Base-by-base conservation (phyloP, 345 rosid genomes). In the Salix koriyanagi region DNA sequence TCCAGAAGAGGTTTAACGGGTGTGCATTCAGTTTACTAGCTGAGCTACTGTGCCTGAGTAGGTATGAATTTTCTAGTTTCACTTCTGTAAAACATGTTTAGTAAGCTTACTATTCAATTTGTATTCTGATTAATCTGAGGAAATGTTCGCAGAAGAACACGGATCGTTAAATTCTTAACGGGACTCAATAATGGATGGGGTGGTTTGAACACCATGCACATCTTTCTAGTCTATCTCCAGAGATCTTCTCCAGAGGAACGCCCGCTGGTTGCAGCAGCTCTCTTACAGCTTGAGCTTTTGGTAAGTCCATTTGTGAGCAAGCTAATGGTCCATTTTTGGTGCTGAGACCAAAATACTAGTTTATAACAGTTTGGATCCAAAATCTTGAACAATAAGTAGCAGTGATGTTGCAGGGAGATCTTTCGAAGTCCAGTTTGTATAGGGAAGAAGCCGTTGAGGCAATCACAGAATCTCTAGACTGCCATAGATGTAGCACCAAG, bases 391-490 rank as follows among this genome's bases (percentile, higher is more conserved):
- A 74, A 77, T 73, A 62, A 76, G 23, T 70, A 65, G 77, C 80
- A 80, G 86, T 75, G 69, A 65, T 75, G 76, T 82, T 84, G 85
- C 88, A 90, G 92, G 91, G 80, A 65, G 91, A 89, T 83, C 83
- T 82, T 50, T 68, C 70, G 65, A 82, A 83, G 79, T 70, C 81
- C 79, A 91, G 92, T 37, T 46, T 88, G 1, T 89, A 87, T 70
- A 80, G 89, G 79, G 92, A 89, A 76, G 94, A 91, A 76, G 94
- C 92, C 10, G 46, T 91, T 12, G 92, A 89, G 67, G 90, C 81
- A 19, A 76, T 89, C 32, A 66, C 83, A 46, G 84, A 76, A 12
- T 73, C 86, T 67, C 50, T 89, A 75, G 86, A 91, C 75, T 85
- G 88, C 62, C 77, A 73, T 26, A 72, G 10, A 23, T 77, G 75